Evolutionary conservation across 164 flowering plant species (phyloP).

Genomic region (grape (Vitis vinifera)): ASM3070453v1 NC_081805.1:7556501-7557000

Average conservation of each 20-base stretch:
- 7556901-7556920: constrained; percentile 6
- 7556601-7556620: neutral
- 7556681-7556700: constrained; percentile 83
- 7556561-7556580: no score
- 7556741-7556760: constrained; percentile 96
- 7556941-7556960: neutral
- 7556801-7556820: constrained; percentile 55
- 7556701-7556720: constrained; percentile 82
- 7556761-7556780: constrained; percentile 88
- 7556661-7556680: constrained; percentile 31
- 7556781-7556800: constrained; percentile 75
- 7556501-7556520: no score
- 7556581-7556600: no score
- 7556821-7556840: constrained; percentile 64
- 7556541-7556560: no score
- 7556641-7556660: constrained; percentile 1
- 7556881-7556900: constrained; percentile 36
- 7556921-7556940: constrained; percentile 9
- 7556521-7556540: no score
- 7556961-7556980: constrained; percentile 7
- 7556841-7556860: constrained; percentile 42
- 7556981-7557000: neutral
- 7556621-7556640: neutral
- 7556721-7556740: constrained; percentile 82
- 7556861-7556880: constrained; percentile 37